Base-by-base conservation (phyloP, 805 yeast species). In the Ogataea glucozyma region DNA sequence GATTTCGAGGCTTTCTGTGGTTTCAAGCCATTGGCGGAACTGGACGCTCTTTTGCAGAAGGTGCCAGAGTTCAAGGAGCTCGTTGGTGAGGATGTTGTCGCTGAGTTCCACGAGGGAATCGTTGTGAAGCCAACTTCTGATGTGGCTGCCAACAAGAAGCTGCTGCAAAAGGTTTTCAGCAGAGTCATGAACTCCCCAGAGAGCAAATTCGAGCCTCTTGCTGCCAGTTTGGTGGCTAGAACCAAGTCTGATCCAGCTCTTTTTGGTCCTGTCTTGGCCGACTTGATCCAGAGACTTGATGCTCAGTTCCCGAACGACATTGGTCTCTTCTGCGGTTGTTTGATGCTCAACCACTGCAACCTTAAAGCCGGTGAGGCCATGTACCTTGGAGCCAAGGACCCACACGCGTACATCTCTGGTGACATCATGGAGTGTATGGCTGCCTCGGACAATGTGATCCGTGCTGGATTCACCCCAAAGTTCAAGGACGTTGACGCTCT, bases 341-440 rank as follows among this genome's bases (percentile, higher is more conserved):
- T 93, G 57, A 69, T 93, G 72, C 79, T 93, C 60, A 93, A 93
- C 73, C 96, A 90, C 63, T 90, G 90, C 57, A 70, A 69, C 47
- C 76, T 93, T 57, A 68, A 78, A 27, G 77, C 88, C 10, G 99
- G 99, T 49, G 96, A 93, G 71, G 98, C 97, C 44, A 89, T 93
- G 83, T 93, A 90, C 62, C 75, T 93, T 64, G 88, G 88, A 61
- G 98, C 99, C 32, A 88, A 88, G 69, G 97, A 90, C 66, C 98
- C 98, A 19, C 99, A 93, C 67, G 99, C 99, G 24, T 93, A 93
- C 68, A 91, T 93, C 48, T 76, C 84, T 42, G 99, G 99, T 53
- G 98, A 93, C 66, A 93, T 93, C 54, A 90, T 93, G 60, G 99
- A 93, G 72, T 93, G 99, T 73, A 93, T 93, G 99, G 99, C 99